Base-by-base conservation (phyloP, 192 early-diverging fungal genomes). In the Diversispora eburnea region DNA sequence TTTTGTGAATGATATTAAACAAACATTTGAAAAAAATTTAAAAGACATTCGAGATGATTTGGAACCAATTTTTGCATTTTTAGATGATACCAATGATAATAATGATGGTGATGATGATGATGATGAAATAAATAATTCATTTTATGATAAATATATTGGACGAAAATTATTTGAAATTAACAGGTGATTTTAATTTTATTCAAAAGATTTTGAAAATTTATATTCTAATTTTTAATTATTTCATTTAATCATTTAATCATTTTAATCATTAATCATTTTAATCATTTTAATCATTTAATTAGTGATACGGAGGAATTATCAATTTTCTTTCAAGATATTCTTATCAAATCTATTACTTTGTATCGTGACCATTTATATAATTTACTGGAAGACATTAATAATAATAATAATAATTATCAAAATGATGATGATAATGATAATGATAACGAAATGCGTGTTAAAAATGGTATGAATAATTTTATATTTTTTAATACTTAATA, bases 1-100 rank as follows among this genome's bases (percentile, higher is more conserved):
- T 19, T 19, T 19, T 63, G 48, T 73, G 6, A 10, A 55, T 51
- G 72, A 73, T 9, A 47, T 60, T 20, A 61, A 49, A 52, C 2
- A 42, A 54, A 15, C 60, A n/a, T 73, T 73, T 49, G 59, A 73
- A 3, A 61, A 73, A 19, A 52, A 20, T 41, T 63, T 73, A 39
- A 64, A 41, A 63, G 39, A 63, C 25, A 63, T 73, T 20, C 48
- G 20, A 17, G 46, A 49, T 62, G 72, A 73, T 54, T 33, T 73
- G 22, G 57, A 73, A 54, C 12, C 22, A 33, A 41, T 59, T 13
- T 73, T 73, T 48, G 3, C 25, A 13, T 10, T 72, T 5, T 25
- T 17, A n/a, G 42, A 51, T 13, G 49, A 48, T n/a, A n/a, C n/a
- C n/a, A n/a, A n/a, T n/a, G n/a, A n/a, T n/a, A n/a, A n/a, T n/a